Evolutionary conservation across 2,329 filamentous ascomycete species (phyloP).

Genomic region (Podosphaera fusca): DNA sequence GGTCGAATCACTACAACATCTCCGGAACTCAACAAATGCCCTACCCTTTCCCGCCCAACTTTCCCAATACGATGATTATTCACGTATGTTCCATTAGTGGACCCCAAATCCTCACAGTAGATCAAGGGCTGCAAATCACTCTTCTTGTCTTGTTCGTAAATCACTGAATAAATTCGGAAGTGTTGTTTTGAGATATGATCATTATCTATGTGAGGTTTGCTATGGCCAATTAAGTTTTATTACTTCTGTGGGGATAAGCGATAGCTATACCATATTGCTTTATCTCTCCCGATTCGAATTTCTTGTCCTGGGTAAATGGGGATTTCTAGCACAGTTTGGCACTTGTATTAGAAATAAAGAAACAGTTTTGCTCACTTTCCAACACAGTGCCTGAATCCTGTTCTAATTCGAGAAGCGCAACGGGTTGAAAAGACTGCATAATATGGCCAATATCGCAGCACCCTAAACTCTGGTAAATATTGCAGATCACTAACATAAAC

Average conservation of each 20-base stretch:
- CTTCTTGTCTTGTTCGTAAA: slow-evolving; percentile 18
- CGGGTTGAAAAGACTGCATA: not conserved
- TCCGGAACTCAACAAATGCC: slow-evolving; percentile 26
- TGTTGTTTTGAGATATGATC: slow-evolving; percentile 26
- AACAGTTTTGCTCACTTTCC: not conserved
- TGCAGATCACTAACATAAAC: not conserved
- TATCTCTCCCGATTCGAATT: slow-evolving; percentile 14
- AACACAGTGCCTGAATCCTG: not conserved
- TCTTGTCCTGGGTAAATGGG: slow-evolving; percentile 6
- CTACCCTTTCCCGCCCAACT: slow-evolving; percentile 16
- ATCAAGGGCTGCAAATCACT: slow-evolving; percentile 18
- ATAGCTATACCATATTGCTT: slow-evolving; percentile 9
- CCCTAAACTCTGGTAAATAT: not conserved
- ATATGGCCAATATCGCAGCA: not conserved
- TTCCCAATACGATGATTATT: slow-evolving; percentile 24
- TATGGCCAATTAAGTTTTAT: slow-evolving; percentile 5
- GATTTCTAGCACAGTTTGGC: slow-evolving; percentile 2
- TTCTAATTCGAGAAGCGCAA: not conserved
- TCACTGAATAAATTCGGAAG: slow-evolving; percentile 30
- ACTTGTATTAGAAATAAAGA: not conserved
- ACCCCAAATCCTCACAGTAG: slow-evolving; percentile 32
- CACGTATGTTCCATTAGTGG: slow-evolving; percentile 29
- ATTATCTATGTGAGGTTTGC: slow-evolving; percentile 21
- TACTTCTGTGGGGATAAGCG: not conserved
- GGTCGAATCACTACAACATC: slow-evolving; percentile 23